Conservation (phyloP, 1,139 yeast genomes). For the Blastobotrys raffinosifermentans region DNA sequence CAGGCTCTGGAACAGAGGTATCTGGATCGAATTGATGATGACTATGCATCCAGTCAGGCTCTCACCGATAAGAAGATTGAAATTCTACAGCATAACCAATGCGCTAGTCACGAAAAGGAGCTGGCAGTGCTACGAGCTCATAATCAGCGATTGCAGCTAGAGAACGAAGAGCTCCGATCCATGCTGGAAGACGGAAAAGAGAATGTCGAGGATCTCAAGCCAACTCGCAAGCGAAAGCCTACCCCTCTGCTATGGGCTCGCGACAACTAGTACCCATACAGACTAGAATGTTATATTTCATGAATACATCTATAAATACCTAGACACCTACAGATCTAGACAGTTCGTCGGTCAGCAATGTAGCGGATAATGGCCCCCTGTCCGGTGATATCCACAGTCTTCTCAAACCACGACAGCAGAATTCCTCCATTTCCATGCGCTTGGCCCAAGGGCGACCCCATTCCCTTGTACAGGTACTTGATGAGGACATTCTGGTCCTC, state of each 20-base stretch:
- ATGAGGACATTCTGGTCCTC: conserved; percentile 74
- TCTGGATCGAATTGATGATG: conserved; percentile 25
- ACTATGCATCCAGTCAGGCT: conserved; percentile 21
- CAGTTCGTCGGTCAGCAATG: conserved; percentile 78
- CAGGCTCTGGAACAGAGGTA: conserved; percentile 27
- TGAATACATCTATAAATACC: no score
- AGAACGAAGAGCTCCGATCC: conserved; percentile 12
- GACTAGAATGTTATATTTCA: no score
- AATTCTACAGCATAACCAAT: conserved; percentile 14
- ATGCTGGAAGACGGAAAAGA: no score
- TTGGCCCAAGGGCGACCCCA: conserved; percentile 56
- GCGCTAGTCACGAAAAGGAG: conserved; percentile 11
- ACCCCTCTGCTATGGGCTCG: no score
- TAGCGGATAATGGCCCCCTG: conserved; percentile 85
- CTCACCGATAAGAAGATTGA: conserved; percentile 24
- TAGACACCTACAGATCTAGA: no score
- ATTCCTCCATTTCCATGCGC: conserved; percentile 87
- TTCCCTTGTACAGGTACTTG: conserved; percentile 81
- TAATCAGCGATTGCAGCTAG: conserved; percentile 10
- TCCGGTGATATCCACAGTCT: conserved; percentile 76
- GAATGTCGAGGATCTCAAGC: no score
- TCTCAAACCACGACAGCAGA: conserved; percentile 87
- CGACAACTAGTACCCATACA: no score
- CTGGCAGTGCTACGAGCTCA: conserved; percentile 11
- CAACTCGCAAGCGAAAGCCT: no score